These are phyloP conservation scores for Pleurotus salmoneostramineus DNA, from an alignment of 768 basidiomycete species.

Conservation along the genomic window DNA sequence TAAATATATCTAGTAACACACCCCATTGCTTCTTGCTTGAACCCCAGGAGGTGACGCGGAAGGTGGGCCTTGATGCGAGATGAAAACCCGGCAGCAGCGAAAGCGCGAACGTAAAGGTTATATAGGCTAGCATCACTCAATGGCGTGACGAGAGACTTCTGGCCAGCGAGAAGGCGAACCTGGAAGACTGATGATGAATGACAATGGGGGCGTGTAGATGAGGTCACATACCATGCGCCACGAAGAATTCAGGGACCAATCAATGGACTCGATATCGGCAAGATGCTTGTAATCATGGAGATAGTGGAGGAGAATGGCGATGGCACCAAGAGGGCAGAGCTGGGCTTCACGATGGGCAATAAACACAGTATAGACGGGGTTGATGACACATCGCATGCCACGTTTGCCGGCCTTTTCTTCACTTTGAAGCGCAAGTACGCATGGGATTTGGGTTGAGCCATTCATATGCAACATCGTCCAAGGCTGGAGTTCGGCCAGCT, in stretches of 20 bases:
- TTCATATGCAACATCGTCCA: slow-evolving; percentile 20
- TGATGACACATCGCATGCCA: slow-evolving; percentile 22
- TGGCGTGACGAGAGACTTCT: background rate
- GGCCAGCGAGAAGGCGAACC: background rate
- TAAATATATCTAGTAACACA: slow-evolving; percentile 5
- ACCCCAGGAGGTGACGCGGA: slow-evolving; percentile 19
- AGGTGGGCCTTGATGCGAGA: slow-evolving; percentile 19
- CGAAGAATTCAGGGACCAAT: slow-evolving; percentile 21
- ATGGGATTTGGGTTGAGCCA: slow-evolving; percentile 11
- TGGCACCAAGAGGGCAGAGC: slow-evolving; percentile 21
- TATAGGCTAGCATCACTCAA: background rate
- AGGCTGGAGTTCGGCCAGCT: slow-evolving; percentile 23
- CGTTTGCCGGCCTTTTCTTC: slow-evolving; percentile 21
- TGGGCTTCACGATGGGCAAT: slow-evolving; percentile 22
- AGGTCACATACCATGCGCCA: slow-evolving; percentile 19
- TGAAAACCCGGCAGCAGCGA: slow-evolving; percentile 9
- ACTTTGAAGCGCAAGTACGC: slow-evolving; percentile 22
- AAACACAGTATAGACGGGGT: slow-evolving; percentile 22
- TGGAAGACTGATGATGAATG: background rate
- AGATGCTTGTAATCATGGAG: slow-evolving; percentile 19
- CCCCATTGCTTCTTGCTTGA: slow-evolving; percentile 20
- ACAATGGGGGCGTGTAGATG: background rate
- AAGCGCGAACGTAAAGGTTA: background rate
- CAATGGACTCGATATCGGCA: slow-evolving; percentile 13
- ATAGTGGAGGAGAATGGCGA: slow-evolving; percentile 23